phyloP scores from a whole-genome alignment of 176 grass and related monocot genomes.

The Musa beccarii region DNA sequence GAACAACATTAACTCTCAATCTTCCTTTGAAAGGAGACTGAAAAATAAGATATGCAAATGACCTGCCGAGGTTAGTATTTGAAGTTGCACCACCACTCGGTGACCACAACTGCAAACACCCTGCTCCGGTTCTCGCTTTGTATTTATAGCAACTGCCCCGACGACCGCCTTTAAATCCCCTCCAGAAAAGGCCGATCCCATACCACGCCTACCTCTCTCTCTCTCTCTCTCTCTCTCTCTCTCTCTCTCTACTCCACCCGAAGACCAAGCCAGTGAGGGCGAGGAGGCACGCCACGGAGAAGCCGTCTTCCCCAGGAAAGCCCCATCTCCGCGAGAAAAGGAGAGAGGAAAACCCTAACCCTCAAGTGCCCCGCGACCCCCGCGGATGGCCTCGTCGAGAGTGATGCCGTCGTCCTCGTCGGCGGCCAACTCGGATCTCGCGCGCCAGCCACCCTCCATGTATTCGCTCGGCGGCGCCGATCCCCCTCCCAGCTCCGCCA shows the following conservation, averaged over 20 bases:
- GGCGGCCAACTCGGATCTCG: constrained; percentile 1
- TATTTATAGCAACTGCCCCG: not conserved
- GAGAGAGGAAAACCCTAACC: not conserved
- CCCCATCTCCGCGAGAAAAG: not conserved
- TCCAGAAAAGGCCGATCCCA: too few relatives aligned
- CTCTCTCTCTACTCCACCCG: not conserved
- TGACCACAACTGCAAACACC: not conserved
- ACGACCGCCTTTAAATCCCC: not conserved
- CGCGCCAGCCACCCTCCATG: not conserved
- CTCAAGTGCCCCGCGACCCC: not conserved
- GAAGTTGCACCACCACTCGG: not conserved
- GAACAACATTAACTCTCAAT: too few relatives aligned
- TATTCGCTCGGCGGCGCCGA: not conserved
- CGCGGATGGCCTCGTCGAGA: not conserved
- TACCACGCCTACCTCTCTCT: too few relatives aligned
- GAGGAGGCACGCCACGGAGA: not conserved
- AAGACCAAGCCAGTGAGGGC: not conserved
- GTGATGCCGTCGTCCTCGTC: constrained; percentile 4
- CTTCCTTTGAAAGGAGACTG: too few relatives aligned
- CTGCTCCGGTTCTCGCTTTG: not conserved
- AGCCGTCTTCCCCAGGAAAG: not conserved
- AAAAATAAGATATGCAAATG: too few relatives aligned
- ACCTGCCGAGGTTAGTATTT: too few relatives aligned
- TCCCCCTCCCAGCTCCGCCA: not conserved
- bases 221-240: too few relatives aligned